Percentiles rank a stretch among this genome's conserved stretches.
These are phyloP conservation scores for Endoconidiophora laricicola DNA, from an alignment of 2,329 filamentous ascomycete species.

Conservation along the genomic window DNA sequence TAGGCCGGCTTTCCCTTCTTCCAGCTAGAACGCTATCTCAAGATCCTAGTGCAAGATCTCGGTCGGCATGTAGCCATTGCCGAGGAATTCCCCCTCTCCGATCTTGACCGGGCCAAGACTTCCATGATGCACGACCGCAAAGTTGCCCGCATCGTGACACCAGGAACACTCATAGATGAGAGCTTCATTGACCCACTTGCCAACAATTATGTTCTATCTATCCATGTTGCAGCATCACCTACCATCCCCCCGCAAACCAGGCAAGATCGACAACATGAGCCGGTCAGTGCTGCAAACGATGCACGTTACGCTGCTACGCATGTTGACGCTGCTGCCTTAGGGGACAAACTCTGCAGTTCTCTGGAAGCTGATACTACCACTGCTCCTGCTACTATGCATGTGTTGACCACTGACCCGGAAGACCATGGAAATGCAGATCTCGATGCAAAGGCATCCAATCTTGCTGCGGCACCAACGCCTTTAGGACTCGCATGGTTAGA, in stretches of 20 bases:
- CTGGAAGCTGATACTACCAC: not conserved
- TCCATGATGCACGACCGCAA: constrained; percentile 70
- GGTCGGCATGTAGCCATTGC: constrained; percentile 85
- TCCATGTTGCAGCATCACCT: constrained; percentile 36
- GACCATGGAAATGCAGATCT: not conserved
- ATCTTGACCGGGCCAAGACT: constrained; percentile 51
- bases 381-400: not conserved
- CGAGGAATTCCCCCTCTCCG: constrained; percentile 61
- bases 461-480: not conserved
- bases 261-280: not conserved
- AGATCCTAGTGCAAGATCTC: constrained; percentile 78
- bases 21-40: constrained; percentile 83
- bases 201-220: constrained; percentile 80
- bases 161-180: constrained; percentile 91
- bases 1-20: constrained; percentile 86
- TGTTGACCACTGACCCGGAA: not conserved
- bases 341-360: too few species aligned
- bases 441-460: not conserved
- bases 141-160: constrained; percentile 78
- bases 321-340: too few species aligned
- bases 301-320: too few species aligned
- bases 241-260: not conserved
- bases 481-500: constrained; percentile 88
- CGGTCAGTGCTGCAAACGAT: not conserved
- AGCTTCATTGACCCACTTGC: constrained; percentile 89